These are phyloP conservation scores for Plasmodium fragile DNA, from an alignment of 169 alveolate species.

Conservation along the genomic window DNA sequence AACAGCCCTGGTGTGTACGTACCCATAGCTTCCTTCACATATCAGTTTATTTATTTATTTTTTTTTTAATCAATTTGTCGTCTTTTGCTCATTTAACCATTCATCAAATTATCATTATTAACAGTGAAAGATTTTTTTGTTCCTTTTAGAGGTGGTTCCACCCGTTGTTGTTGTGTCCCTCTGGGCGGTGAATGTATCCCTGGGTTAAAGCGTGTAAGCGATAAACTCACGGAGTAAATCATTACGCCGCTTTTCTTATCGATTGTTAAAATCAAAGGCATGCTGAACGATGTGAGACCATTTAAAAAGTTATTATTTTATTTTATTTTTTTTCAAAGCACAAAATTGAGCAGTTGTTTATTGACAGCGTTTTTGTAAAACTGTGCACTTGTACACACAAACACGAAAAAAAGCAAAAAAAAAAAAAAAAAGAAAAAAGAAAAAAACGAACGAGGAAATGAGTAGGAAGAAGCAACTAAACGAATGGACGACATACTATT, in stretches of 20 bases:
- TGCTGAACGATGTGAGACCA: neutral
- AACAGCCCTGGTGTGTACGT: neutral
- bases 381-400: neutral
- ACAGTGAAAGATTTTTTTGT: neutral
- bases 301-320: neutral
- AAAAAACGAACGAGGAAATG: no score
- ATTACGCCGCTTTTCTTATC: neutral
- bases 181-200: neutral
- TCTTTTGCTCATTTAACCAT: neutral
- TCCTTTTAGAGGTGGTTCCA: neutral
- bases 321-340: neutral
- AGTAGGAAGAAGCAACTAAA: neutral
- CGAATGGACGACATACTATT: neutral
- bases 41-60: neutral
- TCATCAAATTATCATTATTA: conserved; percentile 1
- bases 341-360: neutral
- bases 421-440: neutral
- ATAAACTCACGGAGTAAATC: neutral
- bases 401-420: neutral
- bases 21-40: neutral
- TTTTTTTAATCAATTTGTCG: neutral
- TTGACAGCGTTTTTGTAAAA: neutral
- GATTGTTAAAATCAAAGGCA: neutral
- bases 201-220: neutral
- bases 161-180: neutral